phyloP scores from a whole-genome alignment of 305 asterid species.

The Fraxinus greggii region DNA sequence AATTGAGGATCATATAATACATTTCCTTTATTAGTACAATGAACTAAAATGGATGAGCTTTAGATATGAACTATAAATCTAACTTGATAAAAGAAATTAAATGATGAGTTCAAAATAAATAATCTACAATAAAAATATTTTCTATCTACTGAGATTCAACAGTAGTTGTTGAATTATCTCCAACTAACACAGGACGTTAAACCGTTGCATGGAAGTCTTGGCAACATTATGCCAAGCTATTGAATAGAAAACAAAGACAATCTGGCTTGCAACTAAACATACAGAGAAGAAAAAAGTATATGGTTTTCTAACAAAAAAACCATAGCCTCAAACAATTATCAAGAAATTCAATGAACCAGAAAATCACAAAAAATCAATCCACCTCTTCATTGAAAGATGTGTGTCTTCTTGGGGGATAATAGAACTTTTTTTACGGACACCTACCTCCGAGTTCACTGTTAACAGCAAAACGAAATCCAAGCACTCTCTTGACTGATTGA shows the following conservation, averaged over 20 bases:
- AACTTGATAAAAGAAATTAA: background rate
- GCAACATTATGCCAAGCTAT: background rate
- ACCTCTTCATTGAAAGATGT: background rate
- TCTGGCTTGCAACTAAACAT: background rate
- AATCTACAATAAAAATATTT: background rate
- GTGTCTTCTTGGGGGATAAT: background rate
- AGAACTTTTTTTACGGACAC: background rate
- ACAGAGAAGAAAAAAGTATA: background rate
- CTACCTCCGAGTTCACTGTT: background rate
- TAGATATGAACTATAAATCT: background rate
- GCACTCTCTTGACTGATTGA: background rate
- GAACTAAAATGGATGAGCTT: background rate
- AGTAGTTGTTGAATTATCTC: background rate
- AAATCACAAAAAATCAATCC: background rate
- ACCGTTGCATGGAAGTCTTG: background rate
- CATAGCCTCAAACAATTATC: background rate
- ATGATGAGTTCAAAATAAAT: background rate
- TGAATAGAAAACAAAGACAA: conserved; percentile 1
- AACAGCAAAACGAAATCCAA: background rate
- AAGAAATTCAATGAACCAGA: background rate
- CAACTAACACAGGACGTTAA: background rate
- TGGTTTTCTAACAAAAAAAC: background rate
- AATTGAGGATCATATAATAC: background rate
- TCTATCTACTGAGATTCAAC: background rate
- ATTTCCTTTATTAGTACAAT: background rate